Percentiles rank a stretch among this genome's conserved stretches.
These are phyloP conservation scores for Martiniozyma asiatica DNA, from an alignment of 1,139 yeast species.

Conservation along the genomic window DNA sequence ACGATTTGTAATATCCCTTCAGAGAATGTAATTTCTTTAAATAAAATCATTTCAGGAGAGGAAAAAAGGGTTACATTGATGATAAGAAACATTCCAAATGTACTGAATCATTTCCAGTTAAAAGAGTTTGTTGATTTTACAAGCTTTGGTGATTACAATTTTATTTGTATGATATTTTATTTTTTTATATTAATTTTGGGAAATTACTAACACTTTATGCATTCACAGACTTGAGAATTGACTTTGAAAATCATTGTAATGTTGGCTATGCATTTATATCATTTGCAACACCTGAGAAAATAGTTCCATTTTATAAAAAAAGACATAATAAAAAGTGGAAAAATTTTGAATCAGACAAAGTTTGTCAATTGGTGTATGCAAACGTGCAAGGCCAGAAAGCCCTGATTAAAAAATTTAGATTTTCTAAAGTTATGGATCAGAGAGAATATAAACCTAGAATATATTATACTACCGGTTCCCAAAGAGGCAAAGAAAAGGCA, in stretches of 20 bases:
- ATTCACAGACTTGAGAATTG: constrained; percentile 31
- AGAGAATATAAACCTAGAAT: constrained; percentile 32
- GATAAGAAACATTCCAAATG: constrained; percentile 42
- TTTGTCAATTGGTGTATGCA: constrained; percentile 38
- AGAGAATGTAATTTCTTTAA: constrained; percentile 23
- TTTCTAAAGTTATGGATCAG: constrained; percentile 37
- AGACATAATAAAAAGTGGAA: constrained; percentile 37
- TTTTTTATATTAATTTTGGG: not conserved
- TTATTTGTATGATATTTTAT: constrained; percentile 30
- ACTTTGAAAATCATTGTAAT: constrained; percentile 37
- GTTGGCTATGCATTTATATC: constrained; percentile 43
- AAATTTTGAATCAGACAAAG: constrained; percentile 34
- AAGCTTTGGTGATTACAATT: constrained; percentile 39
- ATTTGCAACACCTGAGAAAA: constrained; percentile 30
- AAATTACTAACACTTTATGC: constrained; percentile 8
- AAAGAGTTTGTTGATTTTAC: constrained; percentile 34
- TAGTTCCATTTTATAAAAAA: constrained; percentile 31
- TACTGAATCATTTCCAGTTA: constrained; percentile 31
- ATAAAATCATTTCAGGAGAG: constrained; percentile 25
- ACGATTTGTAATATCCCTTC: constrained; percentile 9
- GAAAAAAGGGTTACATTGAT: constrained; percentile 36
- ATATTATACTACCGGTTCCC: constrained; percentile 27
- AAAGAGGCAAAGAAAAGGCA: constrained; percentile 26
- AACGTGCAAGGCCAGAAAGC: constrained; percentile 35
- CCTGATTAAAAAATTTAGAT: constrained; percentile 34